Base-by-base conservation (phyloP, 495 filamentous ascomycete species). In the Penicillium tannophilum region DNA sequence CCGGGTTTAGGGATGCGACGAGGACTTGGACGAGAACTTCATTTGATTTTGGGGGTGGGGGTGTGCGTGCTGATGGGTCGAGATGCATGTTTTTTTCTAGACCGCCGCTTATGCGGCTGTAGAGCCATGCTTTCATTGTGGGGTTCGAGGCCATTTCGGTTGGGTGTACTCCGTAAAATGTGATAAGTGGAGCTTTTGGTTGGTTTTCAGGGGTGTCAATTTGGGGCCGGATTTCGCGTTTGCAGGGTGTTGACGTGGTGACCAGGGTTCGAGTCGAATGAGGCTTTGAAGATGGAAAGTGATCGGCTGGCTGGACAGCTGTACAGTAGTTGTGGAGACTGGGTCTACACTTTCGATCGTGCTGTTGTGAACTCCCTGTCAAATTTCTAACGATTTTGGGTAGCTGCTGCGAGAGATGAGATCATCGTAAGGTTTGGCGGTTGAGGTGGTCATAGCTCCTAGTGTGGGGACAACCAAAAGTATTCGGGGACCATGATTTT, bases 81-180 rank as follows among this genome's bases (percentile, higher is more conserved):
- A 88, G 72, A 6, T 69, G 60, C 55, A 90, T 72, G 67, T 83
- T 85, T n/a, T 82, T 79, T 45, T 86, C 81, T 6, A 90, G 71
- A 44, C 79, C 77, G 43, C 71, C 72, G 12, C 59, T 46, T n/a
- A 81, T 74, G 60, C 62, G 67, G 47, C 59, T 69, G 74, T 83
- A 90, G 36, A 87, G 78, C 86, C 86, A 90, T 39, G 83, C 84
- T 62, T 75, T 76, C 86, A 90, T 90, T 58, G 69, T 42, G 16
- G 70, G 62, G 20, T 49, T 10, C 39, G 48, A 46, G 24, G 61
- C 46, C 58, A 63, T 67, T 45, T 46, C 61, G 41, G 55, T 33
- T 24, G 45, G 44, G 16, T 52, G 16, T 24, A 46, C 14, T 49
- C 43, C 1, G 41, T 42, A 9, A 28, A 35, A 35, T 5, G 33